phyloP scores from a whole-genome alignment of 306 rosid genomes.

The Begonia fuchsioides region DNA sequence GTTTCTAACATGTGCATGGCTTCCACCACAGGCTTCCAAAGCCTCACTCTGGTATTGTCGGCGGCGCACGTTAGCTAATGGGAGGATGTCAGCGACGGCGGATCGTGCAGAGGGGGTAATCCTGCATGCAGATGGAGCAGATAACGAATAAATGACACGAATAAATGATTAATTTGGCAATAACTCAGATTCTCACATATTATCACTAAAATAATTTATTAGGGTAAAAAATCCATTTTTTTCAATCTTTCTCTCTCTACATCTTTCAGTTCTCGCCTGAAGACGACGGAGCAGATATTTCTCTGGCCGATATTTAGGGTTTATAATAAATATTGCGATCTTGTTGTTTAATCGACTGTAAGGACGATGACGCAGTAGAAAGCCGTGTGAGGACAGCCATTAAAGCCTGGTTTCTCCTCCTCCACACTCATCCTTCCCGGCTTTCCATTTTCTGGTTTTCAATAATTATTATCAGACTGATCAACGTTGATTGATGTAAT shows the following conservation, averaged over 20 bases:
- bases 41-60: slow-evolving; percentile 43
- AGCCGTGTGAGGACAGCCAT: too few species aligned
- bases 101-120: slow-evolving; percentile 31
- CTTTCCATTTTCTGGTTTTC: background rate
- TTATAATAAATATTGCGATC: slow-evolving; percentile 5
- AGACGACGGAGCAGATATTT: slow-evolving; percentile 38
- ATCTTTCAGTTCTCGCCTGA: slow-evolving; percentile 17
- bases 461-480: too few species aligned
- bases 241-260: background rate
- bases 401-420: slow-evolving; percentile 1
- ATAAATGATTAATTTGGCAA: too few species aligned
- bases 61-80: slow-evolving; percentile 10
- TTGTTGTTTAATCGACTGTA: background rate
- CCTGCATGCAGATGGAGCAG: too few species aligned
- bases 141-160: background rate
- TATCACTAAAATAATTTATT: background rate
- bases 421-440: background rate
- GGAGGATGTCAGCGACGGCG: slow-evolving; percentile 30
- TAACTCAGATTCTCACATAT: slow-evolving; percentile 6
- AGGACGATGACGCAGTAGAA: background rate
- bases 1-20: slow-evolving; percentile 82
- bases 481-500: too few species aligned
- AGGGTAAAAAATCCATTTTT: too few species aligned
- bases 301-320: slow-evolving; percentile 13
- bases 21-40: slow-evolving; percentile 97